phyloP scores from a whole-genome alignment of 2,329 filamentous ascomycete species.

The Trichoderma simmonsii region DNA sequence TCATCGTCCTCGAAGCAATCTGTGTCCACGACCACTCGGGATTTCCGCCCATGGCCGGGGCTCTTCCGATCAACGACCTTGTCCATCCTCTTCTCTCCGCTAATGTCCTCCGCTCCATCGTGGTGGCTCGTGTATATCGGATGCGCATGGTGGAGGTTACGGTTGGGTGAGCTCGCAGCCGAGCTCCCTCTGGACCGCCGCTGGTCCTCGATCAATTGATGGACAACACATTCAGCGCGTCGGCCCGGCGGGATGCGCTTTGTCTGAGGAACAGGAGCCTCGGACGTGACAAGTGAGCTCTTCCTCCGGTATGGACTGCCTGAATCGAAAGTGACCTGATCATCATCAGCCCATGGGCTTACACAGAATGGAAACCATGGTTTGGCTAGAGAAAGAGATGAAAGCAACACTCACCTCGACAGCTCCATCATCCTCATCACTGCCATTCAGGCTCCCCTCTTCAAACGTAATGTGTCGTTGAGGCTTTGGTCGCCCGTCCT shows the following conservation, averaged over 20 bases:
- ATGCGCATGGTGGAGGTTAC: constrained; percentile 31
- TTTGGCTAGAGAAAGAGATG: background rate
- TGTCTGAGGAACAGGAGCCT: constrained; percentile 38
- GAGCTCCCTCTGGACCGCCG: constrained; percentile 33
- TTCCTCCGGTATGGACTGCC: constrained; percentile 61
- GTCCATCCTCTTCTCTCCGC: constrained; percentile 23
- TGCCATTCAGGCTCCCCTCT: constrained; percentile 40
- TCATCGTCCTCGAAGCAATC: constrained; percentile 38
- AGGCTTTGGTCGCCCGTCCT: background rate
- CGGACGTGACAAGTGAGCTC: constrained; percentile 58
- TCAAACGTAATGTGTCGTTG: constrained; percentile 26
- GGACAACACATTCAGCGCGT: constrained; percentile 60
- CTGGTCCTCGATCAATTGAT: constrained; percentile 61
- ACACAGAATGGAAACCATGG: background rate
- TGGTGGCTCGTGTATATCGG: constrained; percentile 25
- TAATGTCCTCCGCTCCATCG: constrained; percentile 20
- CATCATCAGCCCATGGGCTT: background rate
- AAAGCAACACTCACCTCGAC: constrained; percentile 46
- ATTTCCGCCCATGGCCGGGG: constrained; percentile 19
- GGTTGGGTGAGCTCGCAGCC: constrained; percentile 24
- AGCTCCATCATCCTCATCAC: constrained; percentile 49
- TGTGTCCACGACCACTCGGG: constrained; percentile 37
- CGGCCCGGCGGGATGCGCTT: constrained; percentile 25
- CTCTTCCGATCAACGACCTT: constrained; percentile 25
- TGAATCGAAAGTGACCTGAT: constrained; percentile 60